phyloP scores from a whole-genome alignment of 441 rosid species.

The Populus hybrid region DNA sequence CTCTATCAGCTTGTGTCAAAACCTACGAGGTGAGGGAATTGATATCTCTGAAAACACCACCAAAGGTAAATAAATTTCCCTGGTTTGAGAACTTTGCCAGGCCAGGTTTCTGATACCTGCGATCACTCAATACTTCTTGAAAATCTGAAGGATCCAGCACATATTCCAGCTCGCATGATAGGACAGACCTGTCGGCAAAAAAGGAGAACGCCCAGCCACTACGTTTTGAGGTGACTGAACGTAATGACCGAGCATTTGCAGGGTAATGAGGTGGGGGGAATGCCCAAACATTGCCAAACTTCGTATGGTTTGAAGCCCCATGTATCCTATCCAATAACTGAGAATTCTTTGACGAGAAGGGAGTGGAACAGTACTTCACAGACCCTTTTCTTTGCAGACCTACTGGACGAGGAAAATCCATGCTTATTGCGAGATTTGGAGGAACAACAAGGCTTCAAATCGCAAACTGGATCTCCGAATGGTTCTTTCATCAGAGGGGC shows the following conservation, averaged over 20 bases:
- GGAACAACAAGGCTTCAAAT: constrained; percentile 74
- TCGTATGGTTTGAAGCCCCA: constrained; percentile 69
- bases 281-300: constrained; percentile 44
- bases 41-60: constrained; percentile 74
- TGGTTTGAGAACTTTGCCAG: constrained; percentile 87
- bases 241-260: constrained; percentile 66
- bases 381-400: constrained; percentile 85
- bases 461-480: constrained; percentile 25
- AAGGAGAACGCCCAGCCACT: constrained; percentile 84
- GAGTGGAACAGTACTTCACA: constrained; percentile 58
- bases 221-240: constrained; percentile 62
- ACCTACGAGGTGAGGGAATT: constrained; percentile 61
- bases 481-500: constrained; percentile 63
- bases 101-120: constrained; percentile 76
- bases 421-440: constrained; percentile 81
- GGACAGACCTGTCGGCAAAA: constrained; percentile 78
- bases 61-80: constrained; percentile 55
- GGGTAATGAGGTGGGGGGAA: constrained; percentile 81
- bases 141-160: constrained; percentile 94
- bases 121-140: constrained; percentile 89
- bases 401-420: constrained; percentile 89
- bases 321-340: constrained; percentile 71
- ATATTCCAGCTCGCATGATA: constrained; percentile 85
- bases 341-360: constrained; percentile 55
- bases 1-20: constrained; percentile 64